Evolutionary conservation across 768 basidiomycete genomes (phyloP).

Genomic region (Termitomyces sp.): DNA sequence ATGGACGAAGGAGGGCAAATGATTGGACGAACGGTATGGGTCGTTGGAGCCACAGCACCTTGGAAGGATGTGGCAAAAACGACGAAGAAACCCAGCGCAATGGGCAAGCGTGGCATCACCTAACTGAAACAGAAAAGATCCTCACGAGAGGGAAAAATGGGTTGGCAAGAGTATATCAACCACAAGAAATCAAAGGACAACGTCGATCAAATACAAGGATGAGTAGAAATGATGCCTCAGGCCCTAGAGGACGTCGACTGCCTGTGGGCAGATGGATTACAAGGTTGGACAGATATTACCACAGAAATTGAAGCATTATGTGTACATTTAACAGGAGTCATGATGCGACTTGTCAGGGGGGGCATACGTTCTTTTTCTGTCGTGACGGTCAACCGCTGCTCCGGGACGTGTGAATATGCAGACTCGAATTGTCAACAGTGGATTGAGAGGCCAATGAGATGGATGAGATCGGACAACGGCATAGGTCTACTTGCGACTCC

Average conservation of each 20-base stretch:
- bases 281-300: neutral
- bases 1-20: neutral
- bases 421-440: neutral
- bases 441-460: neutral
- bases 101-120: constrained; percentile 2
- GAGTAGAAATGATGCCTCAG: neutral
- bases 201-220: neutral
- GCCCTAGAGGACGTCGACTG: neutral
- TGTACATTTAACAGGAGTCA: too few species aligned
- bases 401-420: neutral
- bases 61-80: neutral
- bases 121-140: neutral
- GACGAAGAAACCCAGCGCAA: neutral
- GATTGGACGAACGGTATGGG: constrained; percentile 8
- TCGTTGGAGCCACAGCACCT: constrained; percentile 7
- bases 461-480: neutral
- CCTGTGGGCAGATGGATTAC: neutral
- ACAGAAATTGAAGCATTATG: neutral
- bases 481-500: neutral
- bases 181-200: neutral
- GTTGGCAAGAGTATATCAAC: neutral
- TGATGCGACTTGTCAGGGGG: neutral
- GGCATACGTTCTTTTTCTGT: neutral
- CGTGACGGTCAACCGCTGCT: neutral
- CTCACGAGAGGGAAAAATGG: neutral